phyloP scores from a whole-genome alignment of 768 basidiomycete genomes.

The Leucosporidium scottii region DNA sequence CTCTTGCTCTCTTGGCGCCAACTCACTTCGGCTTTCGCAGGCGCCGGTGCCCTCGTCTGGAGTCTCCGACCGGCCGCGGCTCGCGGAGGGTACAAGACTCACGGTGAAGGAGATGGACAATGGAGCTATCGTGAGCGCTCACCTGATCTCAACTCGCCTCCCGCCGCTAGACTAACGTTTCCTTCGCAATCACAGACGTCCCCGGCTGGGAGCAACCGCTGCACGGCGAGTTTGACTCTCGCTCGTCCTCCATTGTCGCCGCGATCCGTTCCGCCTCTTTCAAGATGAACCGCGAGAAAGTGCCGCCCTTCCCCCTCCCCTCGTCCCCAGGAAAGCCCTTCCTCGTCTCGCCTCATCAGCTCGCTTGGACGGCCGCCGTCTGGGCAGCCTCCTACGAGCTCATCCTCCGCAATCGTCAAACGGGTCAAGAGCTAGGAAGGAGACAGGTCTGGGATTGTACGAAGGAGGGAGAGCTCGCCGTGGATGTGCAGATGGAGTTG shows the following conservation, averaged over 20 bases:
- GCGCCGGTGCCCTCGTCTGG: slow-evolving; percentile 36
- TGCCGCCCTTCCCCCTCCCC: background rate
- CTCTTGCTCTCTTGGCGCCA: background rate
- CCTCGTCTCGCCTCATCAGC: background rate
- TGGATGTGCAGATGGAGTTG: background rate
- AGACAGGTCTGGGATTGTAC: slow-evolving; percentile 8
- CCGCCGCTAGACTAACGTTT: background rate
- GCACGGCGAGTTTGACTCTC: slow-evolving; percentile 29
- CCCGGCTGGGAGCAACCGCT: slow-evolving; percentile 21
- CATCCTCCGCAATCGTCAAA: background rate
- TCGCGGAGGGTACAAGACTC: slow-evolving; percentile 36
- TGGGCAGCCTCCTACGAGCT: slow-evolving; percentile 29
- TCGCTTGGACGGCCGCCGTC: slow-evolving; percentile 11
- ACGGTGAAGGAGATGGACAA: slow-evolving; percentile 29
- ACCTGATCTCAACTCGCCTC: background rate
- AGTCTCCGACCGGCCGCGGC: slow-evolving; percentile 33
- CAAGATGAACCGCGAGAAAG: slow-evolving; percentile 16
- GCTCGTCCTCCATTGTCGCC: slow-evolving; percentile 20
- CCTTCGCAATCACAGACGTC: slow-evolving; percentile 12
- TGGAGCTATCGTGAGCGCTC: slow-evolving; percentile 27
- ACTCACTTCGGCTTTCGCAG: background rate
- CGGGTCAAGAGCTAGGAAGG: background rate
- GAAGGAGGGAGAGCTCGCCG: slow-evolving; percentile 21
- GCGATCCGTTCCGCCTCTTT: slow-evolving; percentile 25
- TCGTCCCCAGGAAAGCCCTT: slow-evolving; percentile 1